Conservation (phyloP, 225 moss, liverwort and hornwort genomes). For the Anthoceros angustus region DNA sequence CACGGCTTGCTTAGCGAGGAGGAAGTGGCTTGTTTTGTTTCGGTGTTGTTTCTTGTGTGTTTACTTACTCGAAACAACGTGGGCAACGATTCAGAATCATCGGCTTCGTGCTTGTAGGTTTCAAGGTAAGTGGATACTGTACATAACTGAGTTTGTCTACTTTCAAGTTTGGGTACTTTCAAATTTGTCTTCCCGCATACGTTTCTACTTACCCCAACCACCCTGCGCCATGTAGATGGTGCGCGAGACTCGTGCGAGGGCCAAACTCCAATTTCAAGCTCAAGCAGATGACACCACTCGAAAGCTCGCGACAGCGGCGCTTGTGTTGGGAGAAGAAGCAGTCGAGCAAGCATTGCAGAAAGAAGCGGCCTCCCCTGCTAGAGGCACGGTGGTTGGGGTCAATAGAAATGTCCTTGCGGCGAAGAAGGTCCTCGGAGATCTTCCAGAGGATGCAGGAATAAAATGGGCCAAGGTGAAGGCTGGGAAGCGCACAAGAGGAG, state of each 20-base stretch:
- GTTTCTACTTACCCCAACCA: neutral
- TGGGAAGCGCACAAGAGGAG: neutral
- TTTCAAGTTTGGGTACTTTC: too few species aligned
- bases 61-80: too few species aligned
- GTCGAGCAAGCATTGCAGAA: neutral
- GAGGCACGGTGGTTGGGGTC: neutral
- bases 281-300: neutral
- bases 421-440: neutral
- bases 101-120: too few species aligned
- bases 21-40: too few species aligned
- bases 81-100: too few species aligned
- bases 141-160: too few species aligned
- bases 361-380: neutral
- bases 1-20: too few species aligned
- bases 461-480: neutral
- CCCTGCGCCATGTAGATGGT: neutral
- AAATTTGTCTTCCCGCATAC: too few species aligned
- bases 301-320: neutral
- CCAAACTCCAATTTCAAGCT: neutral
- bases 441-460: neutral
- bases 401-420: neutral
- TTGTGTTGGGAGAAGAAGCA: neutral
- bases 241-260: neutral
- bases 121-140: too few species aligned
- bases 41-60: too few species aligned